A percentile compares a stretch with the other conserved stretches of the same genome.
These are phyloP conservation scores for Blastomyces silverae DNA, from an alignment of 2,329 filamentous ascomycete genomes.

Conservation along the genomic window DNA sequence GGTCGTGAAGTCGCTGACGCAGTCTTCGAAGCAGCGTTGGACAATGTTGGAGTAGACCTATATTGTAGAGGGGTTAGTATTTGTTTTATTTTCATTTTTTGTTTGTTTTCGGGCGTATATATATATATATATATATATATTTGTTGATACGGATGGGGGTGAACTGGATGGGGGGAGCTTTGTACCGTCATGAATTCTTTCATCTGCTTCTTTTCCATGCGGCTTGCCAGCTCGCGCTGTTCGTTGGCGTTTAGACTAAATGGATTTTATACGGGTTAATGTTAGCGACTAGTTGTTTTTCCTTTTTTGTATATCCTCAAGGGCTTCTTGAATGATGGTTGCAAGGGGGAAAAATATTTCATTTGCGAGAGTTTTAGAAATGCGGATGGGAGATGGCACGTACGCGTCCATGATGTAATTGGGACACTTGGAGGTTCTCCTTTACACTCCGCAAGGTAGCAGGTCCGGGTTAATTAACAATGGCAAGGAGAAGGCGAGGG, in stretches of 20 bases:
- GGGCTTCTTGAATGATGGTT: neutral
- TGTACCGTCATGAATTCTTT: slow-evolving; percentile 97
- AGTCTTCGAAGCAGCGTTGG: slow-evolving; percentile 80
- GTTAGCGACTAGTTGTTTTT: slow-evolving; percentile 2
- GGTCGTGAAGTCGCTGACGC: slow-evolving; percentile 97
- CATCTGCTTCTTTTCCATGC: slow-evolving; percentile 97
- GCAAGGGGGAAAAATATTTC: neutral
- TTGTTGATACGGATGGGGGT: too few species aligned
- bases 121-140: slow-evolving; percentile 11
- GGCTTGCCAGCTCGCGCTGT: slow-evolving; percentile 85
- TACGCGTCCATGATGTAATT: slow-evolving; percentile 33
- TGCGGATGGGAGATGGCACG: slow-evolving; percentile 12
- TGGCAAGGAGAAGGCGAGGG: neutral
- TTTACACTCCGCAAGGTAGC: neutral
- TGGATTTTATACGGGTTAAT: neutral
- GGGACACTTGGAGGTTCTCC: neutral
- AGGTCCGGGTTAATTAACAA: neutral
- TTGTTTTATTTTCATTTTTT: slow-evolving; percentile 17
- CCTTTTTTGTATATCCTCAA: neutral
- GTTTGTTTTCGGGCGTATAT: neutral
- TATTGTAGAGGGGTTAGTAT: neutral
- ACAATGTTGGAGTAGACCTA: slow-evolving; percentile 60
- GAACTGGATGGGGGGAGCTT: slow-evolving; percentile 22
- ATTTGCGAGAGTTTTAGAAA: neutral
- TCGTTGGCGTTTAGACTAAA: slow-evolving; percentile 65